phyloP scores from a whole-genome alignment of 805 yeast species.

The Wickerhamiella australiensis region DNA sequence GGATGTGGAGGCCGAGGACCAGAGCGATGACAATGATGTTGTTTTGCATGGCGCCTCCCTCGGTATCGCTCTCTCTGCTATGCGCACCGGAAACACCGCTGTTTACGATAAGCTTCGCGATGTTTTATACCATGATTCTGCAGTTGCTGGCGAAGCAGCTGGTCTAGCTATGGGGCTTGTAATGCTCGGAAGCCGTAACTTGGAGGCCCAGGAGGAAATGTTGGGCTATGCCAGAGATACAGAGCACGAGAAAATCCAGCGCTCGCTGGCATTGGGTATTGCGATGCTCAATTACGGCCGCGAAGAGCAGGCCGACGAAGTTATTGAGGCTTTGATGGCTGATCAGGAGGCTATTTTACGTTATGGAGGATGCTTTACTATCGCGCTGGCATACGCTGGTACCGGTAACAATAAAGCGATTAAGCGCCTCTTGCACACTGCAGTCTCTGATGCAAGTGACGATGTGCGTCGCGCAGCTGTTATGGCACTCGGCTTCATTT shows the following conservation, averaged over 20 bases:
- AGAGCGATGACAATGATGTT: conserved; percentile 50
- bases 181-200: conserved; percentile 81
- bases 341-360: conserved; percentile 78
- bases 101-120: conserved; percentile 74
- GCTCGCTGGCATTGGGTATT: conserved; percentile 84
- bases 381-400: conserved; percentile 94
- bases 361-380: conserved; percentile 90
- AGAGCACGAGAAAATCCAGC: conserved; percentile 86
- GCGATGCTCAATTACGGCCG: conserved; percentile 78
- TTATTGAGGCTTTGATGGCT: conserved; percentile 51
- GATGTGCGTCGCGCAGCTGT: conserved; percentile 96
- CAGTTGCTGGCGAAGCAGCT: conserved; percentile 91
- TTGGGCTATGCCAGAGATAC: conserved; percentile 85
- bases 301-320: conserved; percentile 64
- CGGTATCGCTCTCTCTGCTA: conserved; percentile 92
- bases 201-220: conserved; percentile 63
- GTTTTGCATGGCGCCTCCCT: conserved; percentile 90
- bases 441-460: conserved; percentile 93
- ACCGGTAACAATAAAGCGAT: conserved; percentile 86
- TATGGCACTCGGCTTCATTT: conserved; percentile 76
- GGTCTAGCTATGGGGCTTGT: conserved; percentile 92
- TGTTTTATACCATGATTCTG: conserved; percentile 79
- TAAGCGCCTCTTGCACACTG: conserved; percentile 73
- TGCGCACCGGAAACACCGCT: conserved; percentile 69
- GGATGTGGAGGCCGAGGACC: conserved; percentile 30